These are phyloP conservation scores for Aspergillus carbonarius DNA, from an alignment of 2,329 filamentous ascomycete species.

Conservation along the genomic window DNA sequence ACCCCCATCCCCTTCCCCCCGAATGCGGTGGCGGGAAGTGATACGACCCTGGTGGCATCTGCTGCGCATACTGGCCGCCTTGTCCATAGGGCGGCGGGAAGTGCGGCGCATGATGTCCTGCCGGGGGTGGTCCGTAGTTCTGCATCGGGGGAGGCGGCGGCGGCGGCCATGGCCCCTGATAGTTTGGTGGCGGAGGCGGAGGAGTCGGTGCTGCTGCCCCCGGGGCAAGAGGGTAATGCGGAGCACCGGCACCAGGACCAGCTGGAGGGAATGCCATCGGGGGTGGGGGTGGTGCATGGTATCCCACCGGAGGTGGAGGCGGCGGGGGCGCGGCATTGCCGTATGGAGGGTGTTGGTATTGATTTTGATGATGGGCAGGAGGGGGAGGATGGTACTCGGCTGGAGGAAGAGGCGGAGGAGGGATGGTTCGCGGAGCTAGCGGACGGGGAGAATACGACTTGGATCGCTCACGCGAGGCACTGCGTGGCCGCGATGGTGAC, in stretches of 20 bases:
- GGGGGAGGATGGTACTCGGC: slow-evolving; percentile 13
- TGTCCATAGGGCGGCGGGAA: slow-evolving; percentile 27
- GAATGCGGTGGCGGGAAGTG: slow-evolving; percentile 35
- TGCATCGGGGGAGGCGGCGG: slow-evolving; percentile 32
- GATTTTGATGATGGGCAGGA: slow-evolving; percentile 6
- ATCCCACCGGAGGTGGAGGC: slow-evolving; percentile 14
- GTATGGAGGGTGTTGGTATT: slow-evolving; percentile 6
- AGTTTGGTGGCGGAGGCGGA: slow-evolving; percentile 35
- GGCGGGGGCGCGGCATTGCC: slow-evolving; percentile 2
- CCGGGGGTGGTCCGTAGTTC: slow-evolving; percentile 20
- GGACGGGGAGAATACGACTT: slow-evolving; percentile 36
- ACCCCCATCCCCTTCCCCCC: slow-evolving; percentile 22
- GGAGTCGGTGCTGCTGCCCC: slow-evolving; percentile 16
- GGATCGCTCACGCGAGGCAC: slow-evolving; percentile 16
- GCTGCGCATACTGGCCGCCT: slow-evolving; percentile 18
- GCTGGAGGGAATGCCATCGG: slow-evolving; percentile 15
- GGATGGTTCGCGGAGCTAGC: slow-evolving; percentile 8
- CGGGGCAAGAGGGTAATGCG: slow-evolving; percentile 9
- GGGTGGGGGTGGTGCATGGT: slow-evolving; percentile 20
- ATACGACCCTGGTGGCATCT: slow-evolving; percentile 32
- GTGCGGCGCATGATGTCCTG: background rate
- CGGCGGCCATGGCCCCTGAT: slow-evolving; percentile 37
- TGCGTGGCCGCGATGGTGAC: slow-evolving; percentile 28
- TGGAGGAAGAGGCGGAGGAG: background rate
- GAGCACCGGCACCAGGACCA: background rate